Evolutionary conservation across 2,329 filamentous ascomycete species (phyloP).

Genomic region (Colletotrichum sp.): DNA sequence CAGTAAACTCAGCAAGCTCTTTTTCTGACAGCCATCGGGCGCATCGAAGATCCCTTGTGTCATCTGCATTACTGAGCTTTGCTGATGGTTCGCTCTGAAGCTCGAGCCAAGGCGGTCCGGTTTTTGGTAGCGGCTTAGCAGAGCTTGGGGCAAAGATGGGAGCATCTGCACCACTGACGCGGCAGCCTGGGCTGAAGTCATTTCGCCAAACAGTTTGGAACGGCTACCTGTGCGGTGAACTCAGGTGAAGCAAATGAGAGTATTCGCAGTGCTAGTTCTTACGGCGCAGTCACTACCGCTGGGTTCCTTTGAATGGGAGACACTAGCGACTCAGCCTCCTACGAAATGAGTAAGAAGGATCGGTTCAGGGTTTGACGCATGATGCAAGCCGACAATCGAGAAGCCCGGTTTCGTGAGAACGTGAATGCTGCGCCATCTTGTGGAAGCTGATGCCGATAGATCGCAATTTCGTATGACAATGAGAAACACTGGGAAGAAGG

Average conservation of each 20-base stretch:
- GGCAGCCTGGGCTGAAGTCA: neutral
- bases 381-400: neutral
- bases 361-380: rapidly evolving
- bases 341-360: neutral
- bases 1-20: neutral
- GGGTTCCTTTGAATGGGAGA: neutral
- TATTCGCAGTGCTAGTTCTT: neutral
- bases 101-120: neutral
- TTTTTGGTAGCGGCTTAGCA: neutral
- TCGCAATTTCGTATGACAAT: neutral
- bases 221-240: neutral
- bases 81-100: neutral
- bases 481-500: neutral
- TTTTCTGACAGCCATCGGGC: neutral
- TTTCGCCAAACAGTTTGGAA: neutral
- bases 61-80: neutral
- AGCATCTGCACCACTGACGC: neutral
- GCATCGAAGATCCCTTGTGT: neutral
- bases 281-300: neutral
- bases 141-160: neutral
- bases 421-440: neutral
- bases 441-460: neutral
- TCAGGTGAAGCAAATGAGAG: neutral
- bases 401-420: neutral
- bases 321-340: neutral